Conservation (phyloP, 148 eudicot genomes). For the Vaccinium macrocarpon region DNA sequence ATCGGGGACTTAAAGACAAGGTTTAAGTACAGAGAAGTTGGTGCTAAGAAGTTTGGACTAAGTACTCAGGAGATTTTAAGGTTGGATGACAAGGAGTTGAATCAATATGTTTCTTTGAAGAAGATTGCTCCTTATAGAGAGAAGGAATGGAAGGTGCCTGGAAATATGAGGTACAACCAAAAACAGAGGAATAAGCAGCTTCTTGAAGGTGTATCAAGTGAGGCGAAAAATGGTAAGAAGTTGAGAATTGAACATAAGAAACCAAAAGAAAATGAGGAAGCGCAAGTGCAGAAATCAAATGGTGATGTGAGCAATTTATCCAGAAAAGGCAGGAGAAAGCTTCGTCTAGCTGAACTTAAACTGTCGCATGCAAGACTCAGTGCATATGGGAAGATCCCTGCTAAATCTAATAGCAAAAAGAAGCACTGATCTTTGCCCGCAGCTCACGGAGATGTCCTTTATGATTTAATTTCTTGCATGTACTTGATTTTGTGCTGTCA, state of each 20-base stretch:
- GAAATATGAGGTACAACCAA: constrained; percentile 24
- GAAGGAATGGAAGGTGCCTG: constrained; percentile 76
- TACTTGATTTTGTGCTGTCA: neutral
- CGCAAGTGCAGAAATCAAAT: constrained; percentile 25
- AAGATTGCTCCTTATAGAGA: constrained; percentile 86
- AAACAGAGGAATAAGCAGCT: neutral
- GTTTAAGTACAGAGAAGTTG: constrained; percentile 71
- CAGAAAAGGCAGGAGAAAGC: constrained; percentile 51
- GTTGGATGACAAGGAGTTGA: constrained; percentile 85
- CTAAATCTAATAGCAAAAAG: constrained; percentile 54
- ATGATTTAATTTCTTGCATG: constrained; percentile 10
- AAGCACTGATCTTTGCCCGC: constrained; percentile 28
- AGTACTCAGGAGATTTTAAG: constrained; percentile 50
- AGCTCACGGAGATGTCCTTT: neutral
- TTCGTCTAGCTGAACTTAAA: constrained; percentile 38
- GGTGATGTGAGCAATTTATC: constrained; percentile 40
- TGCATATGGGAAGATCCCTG: constrained; percentile 58
- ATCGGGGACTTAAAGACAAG: constrained; percentile 90
- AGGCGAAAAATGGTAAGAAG: constrained; percentile 25
- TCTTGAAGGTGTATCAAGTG: constrained; percentile 25
- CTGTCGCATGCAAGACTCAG: constrained; percentile 39
- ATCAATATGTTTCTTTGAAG: constrained; percentile 78
- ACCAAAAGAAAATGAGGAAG: constrained; percentile 22
- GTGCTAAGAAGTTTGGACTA: constrained; percentile 52
- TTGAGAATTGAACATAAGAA: constrained; percentile 21